These are phyloP conservation scores for Gaeumannomyces tritici DNA, from an alignment of 2,329 filamentous ascomycete genomes.

Conservation along the genomic window DNA sequence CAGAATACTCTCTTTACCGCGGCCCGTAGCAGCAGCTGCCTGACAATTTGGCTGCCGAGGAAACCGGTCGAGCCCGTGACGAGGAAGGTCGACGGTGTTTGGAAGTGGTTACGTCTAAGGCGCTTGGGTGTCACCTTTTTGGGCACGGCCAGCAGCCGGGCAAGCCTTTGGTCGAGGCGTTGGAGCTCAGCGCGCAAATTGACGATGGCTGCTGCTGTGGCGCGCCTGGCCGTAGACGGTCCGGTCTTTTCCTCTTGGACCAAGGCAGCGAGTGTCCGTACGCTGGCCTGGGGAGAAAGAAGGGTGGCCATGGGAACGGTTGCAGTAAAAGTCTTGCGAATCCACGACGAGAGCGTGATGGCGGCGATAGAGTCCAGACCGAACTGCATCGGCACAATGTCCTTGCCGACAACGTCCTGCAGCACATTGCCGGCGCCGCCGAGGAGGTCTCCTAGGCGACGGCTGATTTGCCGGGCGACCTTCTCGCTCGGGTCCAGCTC, in stretches of 20 bases:
- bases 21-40: conserved; percentile 22
- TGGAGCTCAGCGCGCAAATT: not conserved
- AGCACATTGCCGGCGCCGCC: not conserved
- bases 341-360: not conserved
- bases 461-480: too few species aligned
- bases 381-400: not conserved
- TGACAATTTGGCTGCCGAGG: conserved; percentile 28
- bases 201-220: not conserved
- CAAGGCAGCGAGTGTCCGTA: not conserved
- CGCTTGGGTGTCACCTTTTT: too few species aligned
- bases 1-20: not conserved
- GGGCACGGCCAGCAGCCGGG: not conserved
- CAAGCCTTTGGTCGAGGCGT: not conserved
- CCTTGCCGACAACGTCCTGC: not conserved
- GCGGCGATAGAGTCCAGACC: not conserved
- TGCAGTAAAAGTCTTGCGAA: not conserved
- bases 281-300: not conserved
- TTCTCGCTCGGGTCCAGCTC: too few species aligned
- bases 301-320: not conserved
- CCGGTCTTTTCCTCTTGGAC: not conserved
- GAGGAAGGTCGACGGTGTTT: conserved; percentile 17
- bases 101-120: conserved; percentile 7
- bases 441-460: too few species aligned
- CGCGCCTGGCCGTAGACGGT: too few species aligned
- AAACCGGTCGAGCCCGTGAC: conserved; percentile 32